These are phyloP conservation scores for Botrytis pseudocinerea DNA, from an alignment of 2,329 filamentous ascomycete genomes.

Conservation along the genomic window DNA sequence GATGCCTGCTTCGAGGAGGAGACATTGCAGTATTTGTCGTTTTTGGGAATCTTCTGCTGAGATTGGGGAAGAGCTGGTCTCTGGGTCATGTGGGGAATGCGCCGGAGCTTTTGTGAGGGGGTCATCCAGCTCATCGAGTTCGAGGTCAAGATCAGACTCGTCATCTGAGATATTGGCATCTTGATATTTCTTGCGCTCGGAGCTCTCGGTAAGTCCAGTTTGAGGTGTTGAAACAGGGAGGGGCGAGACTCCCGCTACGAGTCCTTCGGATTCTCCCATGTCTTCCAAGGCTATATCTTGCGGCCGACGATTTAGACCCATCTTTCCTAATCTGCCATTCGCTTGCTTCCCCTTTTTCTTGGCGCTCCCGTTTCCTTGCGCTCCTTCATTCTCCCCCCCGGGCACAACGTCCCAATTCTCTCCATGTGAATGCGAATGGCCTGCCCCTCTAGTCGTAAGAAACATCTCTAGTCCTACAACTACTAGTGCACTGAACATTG, in stretches of 20 bases:
- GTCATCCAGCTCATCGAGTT: constrained; percentile 47
- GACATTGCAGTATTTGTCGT: constrained; percentile 71
- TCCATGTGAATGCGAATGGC: constrained; percentile 59
- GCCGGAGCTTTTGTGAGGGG: not conserved
- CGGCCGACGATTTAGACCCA: constrained; percentile 45
- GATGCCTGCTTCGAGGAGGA: constrained; percentile 80
- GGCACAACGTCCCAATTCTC: constrained; percentile 36
- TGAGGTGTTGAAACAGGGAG: constrained; percentile 55
- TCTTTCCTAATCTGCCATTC: constrained; percentile 36
- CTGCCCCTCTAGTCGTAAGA: constrained; percentile 70
- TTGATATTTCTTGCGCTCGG: constrained; percentile 39
- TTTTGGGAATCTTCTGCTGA: constrained; percentile 57
- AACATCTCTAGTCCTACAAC: constrained; percentile 89
- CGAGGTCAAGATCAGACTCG: constrained; percentile 57
- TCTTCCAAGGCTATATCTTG: constrained; percentile 54
- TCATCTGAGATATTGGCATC: constrained; percentile 35
- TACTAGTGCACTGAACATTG: constrained; percentile 77
- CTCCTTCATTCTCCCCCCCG: constrained; percentile 45
- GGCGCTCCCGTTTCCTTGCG: constrained; percentile 37
- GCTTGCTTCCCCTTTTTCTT: constrained; percentile 31
- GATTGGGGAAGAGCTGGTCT: constrained; percentile 39
- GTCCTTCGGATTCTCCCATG: constrained; percentile 52
- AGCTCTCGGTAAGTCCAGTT: constrained; percentile 23
- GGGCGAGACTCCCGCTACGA: constrained; percentile 60
- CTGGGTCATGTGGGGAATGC: constrained; percentile 29